Base-by-base conservation (phyloP, 192 early-diverging fungal genomes). In the Coemansia sp. region DNA sequence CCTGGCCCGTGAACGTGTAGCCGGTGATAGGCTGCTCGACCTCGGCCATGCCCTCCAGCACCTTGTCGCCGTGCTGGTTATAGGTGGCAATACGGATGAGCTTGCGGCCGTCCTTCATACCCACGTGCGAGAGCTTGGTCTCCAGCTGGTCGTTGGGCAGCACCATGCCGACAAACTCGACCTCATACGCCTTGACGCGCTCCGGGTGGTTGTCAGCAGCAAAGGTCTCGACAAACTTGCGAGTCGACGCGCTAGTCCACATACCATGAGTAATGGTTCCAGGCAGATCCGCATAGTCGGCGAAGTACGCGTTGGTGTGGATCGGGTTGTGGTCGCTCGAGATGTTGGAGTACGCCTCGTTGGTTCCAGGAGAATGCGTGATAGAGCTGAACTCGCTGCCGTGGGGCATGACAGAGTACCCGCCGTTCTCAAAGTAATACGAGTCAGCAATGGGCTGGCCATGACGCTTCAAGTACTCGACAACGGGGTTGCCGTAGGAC, bases 261-360 rank as follows among this genome's bases (percentile, higher is more conserved):
- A 98, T 98, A 62, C 96, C 96, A 84, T 98, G 96, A 36, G 96
- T 98, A 71, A 98, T 98, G 49, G 95, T 96, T 66, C 93, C 95
- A 34, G 96, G 96, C 58, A 98, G 89, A 61, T 89, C 86, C 31
- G 95, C 94, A 24, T 95, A 84, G 73, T 94, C 92, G 71, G 95
- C 92, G 88, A 98, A 96, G 89, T 95, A 96, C 62, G 92, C 89
- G 88, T 95, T 96, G 74, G 93, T 93, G 87, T 98, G 96, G 81
- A 98, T 98, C 58, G 96, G 96, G 84, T 98, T 98, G 86, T 91
- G 90, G 76, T 98, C 96, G 67, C 91, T 92, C 27, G 94, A 95
- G 38, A 91, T 90, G 70, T 87, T 86, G 46, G 95, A 93, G 87
- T 98, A 98, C 68, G 90, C 87, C 57, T 89, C 87, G 86, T 98